phyloP scores from a whole-genome alignment of 192 early-diverging fungal species.

The Rhizophagus clarus region DNA sequence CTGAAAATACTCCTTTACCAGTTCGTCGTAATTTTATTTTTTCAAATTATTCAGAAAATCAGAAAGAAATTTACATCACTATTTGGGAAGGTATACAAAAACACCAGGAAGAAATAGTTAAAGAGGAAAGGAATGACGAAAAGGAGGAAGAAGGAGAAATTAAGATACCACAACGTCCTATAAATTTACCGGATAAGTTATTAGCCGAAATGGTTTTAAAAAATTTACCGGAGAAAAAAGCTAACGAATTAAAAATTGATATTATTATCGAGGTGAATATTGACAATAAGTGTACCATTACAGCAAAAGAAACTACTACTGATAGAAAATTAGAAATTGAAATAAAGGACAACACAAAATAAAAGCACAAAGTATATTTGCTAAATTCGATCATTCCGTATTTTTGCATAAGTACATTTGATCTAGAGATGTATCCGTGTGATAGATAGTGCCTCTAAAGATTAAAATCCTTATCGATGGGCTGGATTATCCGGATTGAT shows the following conservation, averaged over 20 bases:
- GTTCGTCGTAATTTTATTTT: slow-evolving; percentile 78
- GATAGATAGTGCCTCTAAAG: too few species aligned
- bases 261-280: slow-evolving; percentile 54
- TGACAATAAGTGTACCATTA: slow-evolving; percentile 49
- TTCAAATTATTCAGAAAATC: slow-evolving; percentile 61
- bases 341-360: background rate
- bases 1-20: slow-evolving; percentile 84
- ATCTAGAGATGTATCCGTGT: too few species aligned
- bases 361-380: background rate
- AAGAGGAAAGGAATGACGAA: slow-evolving; percentile 50
- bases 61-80: slow-evolving; percentile 75
- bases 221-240: slow-evolving; percentile 54
- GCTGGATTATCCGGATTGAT: too few species aligned
- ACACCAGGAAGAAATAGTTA: background rate
- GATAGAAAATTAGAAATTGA: slow-evolving; percentile 51
- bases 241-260: slow-evolving; percentile 50
- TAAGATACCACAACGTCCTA: slow-evolving; percentile 44
- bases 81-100: slow-evolving; percentile 64
- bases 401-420: too few species aligned
- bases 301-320: slow-evolving; percentile 54
- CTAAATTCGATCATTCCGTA: too few species aligned
- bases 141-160: slow-evolving; percentile 60
- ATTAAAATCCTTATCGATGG: too few species aligned
- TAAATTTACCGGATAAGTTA: slow-evolving; percentile 53
- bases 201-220: slow-evolving; percentile 70